Evolutionary conservation across 129 eudicot species (phyloP).

Genomic region (Mikania micrantha): DNA sequence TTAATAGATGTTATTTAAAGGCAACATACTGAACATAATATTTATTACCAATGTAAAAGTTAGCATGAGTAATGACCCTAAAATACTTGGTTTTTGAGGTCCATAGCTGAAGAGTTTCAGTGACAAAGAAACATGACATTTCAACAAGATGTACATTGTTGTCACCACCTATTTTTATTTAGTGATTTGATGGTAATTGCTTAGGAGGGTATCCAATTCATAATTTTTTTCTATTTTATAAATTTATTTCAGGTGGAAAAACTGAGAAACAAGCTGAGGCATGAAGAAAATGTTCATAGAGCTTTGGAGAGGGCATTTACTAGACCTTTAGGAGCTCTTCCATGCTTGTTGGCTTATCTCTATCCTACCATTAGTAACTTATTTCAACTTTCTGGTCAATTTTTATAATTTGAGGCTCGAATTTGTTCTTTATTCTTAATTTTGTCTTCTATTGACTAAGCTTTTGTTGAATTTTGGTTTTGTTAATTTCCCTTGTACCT

Average conservation of each 20-base stretch:
- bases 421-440: no score
- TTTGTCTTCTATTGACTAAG: no score
- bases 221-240: background rate
- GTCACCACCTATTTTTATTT: constrained; percentile 23
- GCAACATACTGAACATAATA: no score
- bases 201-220: constrained; percentile 14
- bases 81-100: no score
- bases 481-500: no score
- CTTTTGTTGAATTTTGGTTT: no score
- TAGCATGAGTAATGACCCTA: no score
- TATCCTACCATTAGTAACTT: constrained; percentile 34
- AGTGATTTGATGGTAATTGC: background rate
- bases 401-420: no score
- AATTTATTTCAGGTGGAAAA: constrained; percentile 61
- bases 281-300: constrained; percentile 91
- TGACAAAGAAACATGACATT: constrained; percentile 68
- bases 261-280: constrained; percentile 77
- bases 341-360: constrained; percentile 93
- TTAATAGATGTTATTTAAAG: no score
- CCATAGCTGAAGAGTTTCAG: constrained; percentile 48
- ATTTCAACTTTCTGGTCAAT: no score
- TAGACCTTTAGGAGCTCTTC: constrained; percentile 85
- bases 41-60: no score
- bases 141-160: constrained; percentile 70
- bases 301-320: constrained; percentile 92